Evolutionary conservation across 2,329 filamentous ascomycete species (phyloP), one percentile per base, ranked within the genome.

Genomic region (Ilyonectria mors-panacis): DNA sequence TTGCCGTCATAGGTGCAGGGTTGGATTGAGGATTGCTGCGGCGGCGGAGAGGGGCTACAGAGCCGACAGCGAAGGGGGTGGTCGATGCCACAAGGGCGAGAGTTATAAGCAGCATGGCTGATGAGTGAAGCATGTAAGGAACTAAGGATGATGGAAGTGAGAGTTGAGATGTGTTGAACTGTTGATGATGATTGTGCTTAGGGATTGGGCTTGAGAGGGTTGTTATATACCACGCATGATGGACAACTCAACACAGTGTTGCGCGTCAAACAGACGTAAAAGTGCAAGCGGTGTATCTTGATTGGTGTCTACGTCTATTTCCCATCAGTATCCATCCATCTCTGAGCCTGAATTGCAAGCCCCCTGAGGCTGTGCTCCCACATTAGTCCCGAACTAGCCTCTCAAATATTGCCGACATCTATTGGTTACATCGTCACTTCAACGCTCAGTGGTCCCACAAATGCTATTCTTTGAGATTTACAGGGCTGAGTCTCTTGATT

Each of bases 1-100:
- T 70, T 3, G 65, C 59, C 2, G 42, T 61, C 2, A 70, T 57
- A 17, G 61, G 61, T 0, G 61, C 47, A 7, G 57, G 56, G 15
- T 60, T 65, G 4, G 28, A 30, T 26, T 60, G 57, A 5, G 39
- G 48, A 15, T 44, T 33, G 6, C n/a, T 21, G 23, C 63, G 67
- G 17, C 61, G 65, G 23, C 63, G 65, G 19, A 70, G 68, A 48
- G 63, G 59, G 9, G 54, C 68, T 33, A 63, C 17, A 19, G 51
- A 50, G 23, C 54, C 19, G 17, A 54, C 63, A 1, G 30, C 42
- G 5, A 47, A 13, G 12, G 37, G 33, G 12, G 19, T 17, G 1
- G 33, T 6, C 23, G 53, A 17, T 26, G 23, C 37, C 33, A 28
- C 33, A 6, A 56, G 33, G 33, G 37, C 13, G 19, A 42, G 13